These are phyloP conservation scores for Knoxdaviesia capensis DNA, from an alignment of 2,329 filamentous ascomycete species.

Conservation along the genomic window DNA sequence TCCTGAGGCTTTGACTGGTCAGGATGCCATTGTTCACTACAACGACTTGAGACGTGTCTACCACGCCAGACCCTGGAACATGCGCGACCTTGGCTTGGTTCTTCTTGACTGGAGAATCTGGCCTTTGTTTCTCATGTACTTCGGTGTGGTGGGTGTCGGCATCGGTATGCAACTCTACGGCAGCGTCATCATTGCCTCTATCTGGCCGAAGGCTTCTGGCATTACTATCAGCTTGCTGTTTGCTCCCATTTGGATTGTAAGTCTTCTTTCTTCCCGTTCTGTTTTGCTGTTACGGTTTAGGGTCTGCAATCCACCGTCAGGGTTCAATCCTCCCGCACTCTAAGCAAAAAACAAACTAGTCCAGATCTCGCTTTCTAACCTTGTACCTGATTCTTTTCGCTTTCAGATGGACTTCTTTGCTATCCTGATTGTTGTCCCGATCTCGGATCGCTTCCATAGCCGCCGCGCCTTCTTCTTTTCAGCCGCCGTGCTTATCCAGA, in stretches of 20 bases:
- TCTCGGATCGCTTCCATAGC: slow-evolving; percentile 72
- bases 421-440: slow-evolving; percentile 66
- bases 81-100: slow-evolving; percentile 49
- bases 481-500: slow-evolving; percentile 55
- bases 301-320: neutral
- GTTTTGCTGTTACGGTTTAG: neutral
- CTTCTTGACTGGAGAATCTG: slow-evolving; percentile 75
- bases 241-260: slow-evolving; percentile 79
- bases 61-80: slow-evolving; percentile 50
- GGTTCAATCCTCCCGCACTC: slow-evolving; percentile 1
- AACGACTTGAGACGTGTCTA: slow-evolving; percentile 67
- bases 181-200: slow-evolving; percentile 66
- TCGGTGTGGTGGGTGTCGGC: slow-evolving; percentile 80
- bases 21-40: slow-evolving; percentile 68
- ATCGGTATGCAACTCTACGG: slow-evolving; percentile 81
- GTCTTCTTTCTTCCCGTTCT: slow-evolving; percentile 11
- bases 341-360: slow-evolving; percentile 3
- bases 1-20: slow-evolving; percentile 51
- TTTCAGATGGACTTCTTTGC: slow-evolving; percentile 65
- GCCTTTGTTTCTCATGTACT: slow-evolving; percentile 80
- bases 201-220: slow-evolving; percentile 51
- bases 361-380: slow-evolving; percentile 1
- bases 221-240: slow-evolving; percentile 66
- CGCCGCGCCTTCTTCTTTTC: slow-evolving; percentile 68
- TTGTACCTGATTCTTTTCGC: neutral